A percentile compares a stretch with the other conserved stretches of the same genome.
phyloP scores from a whole-genome alignment of 768 basidiomycete genomes.

The Kwoniella dejecticola region DNA sequence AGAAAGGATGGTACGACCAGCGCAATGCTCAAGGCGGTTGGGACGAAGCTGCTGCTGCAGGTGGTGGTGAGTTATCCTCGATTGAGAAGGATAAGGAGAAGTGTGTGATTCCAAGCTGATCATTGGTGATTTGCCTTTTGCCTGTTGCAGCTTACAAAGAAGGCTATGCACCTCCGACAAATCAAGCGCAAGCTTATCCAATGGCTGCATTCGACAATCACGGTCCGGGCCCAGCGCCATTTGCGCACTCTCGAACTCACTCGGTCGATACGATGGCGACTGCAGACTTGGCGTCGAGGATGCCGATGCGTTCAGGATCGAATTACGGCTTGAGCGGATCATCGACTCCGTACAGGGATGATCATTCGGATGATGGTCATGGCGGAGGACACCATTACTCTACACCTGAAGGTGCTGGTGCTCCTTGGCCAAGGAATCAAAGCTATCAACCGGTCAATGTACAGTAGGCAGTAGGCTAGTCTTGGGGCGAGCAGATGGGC shows the following conservation, averaged over 20 bases:
- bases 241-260: constrained; percentile 16
- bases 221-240: not conserved
- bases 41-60: constrained; percentile 9
- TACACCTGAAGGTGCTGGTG: constrained; percentile 13
- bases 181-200: constrained; percentile 25
- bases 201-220: constrained; percentile 22
- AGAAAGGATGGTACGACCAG: constrained; percentile 34
- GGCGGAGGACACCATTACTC: constrained; percentile 11
- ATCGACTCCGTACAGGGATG: constrained; percentile 23
- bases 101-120: no score
- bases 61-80: not conserved
- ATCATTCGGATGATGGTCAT: constrained; percentile 22
- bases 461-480: constrained; percentile 3
- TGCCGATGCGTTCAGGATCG: constrained; percentile 18
- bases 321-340: constrained; percentile 11
- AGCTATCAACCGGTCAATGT: constrained; percentile 23
- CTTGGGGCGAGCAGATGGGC: no score
- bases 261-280: constrained; percentile 31
- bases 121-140: not conserved
- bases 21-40: constrained; percentile 9
- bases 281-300: constrained; percentile 22
- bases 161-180: constrained; percentile 9
- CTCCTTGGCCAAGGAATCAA: constrained; percentile 17
- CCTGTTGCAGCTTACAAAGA: constrained; percentile 24
- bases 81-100: not conserved